Evolutionary conservation across 176 grass and related monocot species (phyloP), one percentile per base, ranked within the genome.

Genomic region (Phoenix roebelenii): DNA sequence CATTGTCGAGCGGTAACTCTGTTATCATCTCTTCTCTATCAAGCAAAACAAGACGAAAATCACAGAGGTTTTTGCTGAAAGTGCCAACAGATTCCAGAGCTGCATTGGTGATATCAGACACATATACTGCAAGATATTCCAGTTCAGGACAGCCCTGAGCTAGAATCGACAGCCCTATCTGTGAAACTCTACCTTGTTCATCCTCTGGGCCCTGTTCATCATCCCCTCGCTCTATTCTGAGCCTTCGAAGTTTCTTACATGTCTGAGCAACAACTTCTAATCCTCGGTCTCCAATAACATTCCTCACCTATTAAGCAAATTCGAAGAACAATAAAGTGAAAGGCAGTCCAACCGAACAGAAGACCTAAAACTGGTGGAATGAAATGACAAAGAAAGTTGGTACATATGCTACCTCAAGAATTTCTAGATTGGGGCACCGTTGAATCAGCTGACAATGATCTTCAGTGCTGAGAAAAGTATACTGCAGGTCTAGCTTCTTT

Each of bases 31-130:
- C 69, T 77, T 92, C 70, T 89, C 81, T 89, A 65, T 92, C 93
- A 49, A 98, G 88, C 32, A 98, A 69, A 58, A 98, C 93, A 68
- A 98, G 87, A 57, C 93, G 87, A 66, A 98, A 98, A 73, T 98
- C 93, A 5, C 83, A 83, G 26, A 98, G 81, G 66, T 88, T 92
- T 82, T 68, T 89, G 76, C 78, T 72, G 72, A 68, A 57, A 32
- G 78, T 77, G 60, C 93, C 93, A 3, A 98, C 66, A 9, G 84
- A 71, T 30, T 92, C 82, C 17, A 98, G 74, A 76, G 93, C 93
- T 65, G 84, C 84, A 88, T 98, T 98, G 66, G 93, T 89, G 69
- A 98, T 98, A 66, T 98, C 87, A 29, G 87, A 83, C 18, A 89
- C 82, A 70, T 98, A 88, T 73, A 85, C 65, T 7, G 87, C 93